Evolutionary conservation across 1,284 basidiomycete genomes (phyloP).

Genomic region (Ustilago cynodontis): DNA sequence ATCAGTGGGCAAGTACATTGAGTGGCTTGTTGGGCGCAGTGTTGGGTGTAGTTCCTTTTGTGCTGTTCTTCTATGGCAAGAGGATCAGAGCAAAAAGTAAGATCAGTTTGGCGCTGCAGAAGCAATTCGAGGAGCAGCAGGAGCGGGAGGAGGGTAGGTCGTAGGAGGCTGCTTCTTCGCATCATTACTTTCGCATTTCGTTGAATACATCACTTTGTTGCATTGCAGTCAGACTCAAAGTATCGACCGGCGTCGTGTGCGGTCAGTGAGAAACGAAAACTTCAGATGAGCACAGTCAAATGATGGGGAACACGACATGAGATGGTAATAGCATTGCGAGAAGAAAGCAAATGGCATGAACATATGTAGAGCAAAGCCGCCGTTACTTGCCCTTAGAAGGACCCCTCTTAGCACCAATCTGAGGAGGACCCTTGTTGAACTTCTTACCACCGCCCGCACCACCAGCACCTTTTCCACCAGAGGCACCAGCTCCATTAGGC

Average conservation of each 20-base stretch:
- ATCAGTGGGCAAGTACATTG: constrained; percentile 80
- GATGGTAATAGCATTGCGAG: too few species aligned
- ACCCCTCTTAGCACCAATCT: constrained; percentile 6
- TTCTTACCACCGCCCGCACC: constrained; percentile 18
- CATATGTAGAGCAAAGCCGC: too few species aligned
- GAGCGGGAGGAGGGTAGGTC: constrained; percentile 8
- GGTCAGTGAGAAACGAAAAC: too few species aligned
- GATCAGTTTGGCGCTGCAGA: constrained; percentile 70
- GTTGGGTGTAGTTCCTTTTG: constrained; percentile 77
- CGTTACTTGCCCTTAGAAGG: constrained; percentile 11
- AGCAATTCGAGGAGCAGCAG: constrained; percentile 19
- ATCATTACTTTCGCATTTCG: too few species aligned
- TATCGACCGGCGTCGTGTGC: too few species aligned
- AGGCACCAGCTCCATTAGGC: constrained; percentile 14
- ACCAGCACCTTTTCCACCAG: constrained; percentile 1
- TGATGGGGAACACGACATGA: too few species aligned
- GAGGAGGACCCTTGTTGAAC: constrained; percentile 26
- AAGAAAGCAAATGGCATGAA: too few species aligned
- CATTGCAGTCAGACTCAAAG: not conserved
- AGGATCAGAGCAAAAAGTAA: constrained; percentile 76
- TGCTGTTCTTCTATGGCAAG: constrained; percentile 77
- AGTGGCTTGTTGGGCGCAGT: constrained; percentile 76
- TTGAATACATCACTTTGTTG: not conserved
- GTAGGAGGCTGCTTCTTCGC: not conserved
- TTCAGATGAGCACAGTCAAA: too few species aligned